phyloP scores from a whole-genome alignment of 2,329 filamentous ascomycete genomes.

The Scortechinia acanthostroma region DNA sequence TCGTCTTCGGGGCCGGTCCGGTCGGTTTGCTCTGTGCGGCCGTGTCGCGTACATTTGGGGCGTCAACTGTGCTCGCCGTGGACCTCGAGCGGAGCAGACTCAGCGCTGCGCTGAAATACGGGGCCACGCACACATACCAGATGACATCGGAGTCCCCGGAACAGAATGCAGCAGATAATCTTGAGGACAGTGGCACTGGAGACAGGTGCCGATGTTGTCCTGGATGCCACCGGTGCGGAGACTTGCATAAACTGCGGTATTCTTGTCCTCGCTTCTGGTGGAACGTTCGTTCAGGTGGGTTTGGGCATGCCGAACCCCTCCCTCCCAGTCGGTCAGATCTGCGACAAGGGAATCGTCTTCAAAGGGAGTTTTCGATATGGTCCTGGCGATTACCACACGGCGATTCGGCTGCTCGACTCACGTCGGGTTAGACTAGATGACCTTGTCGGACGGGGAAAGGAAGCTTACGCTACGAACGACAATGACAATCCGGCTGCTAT shows the following conservation, averaged over 20 bases:
- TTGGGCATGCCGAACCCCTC: constrained; percentile 46
- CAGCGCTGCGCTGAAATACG: background rate
- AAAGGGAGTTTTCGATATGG: constrained; percentile 17
- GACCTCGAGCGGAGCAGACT: background rate
- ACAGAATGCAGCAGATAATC: background rate
- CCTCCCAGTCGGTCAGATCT: constrained; percentile 13
- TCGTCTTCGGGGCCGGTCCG: constrained; percentile 39
- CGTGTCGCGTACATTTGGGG: background rate
- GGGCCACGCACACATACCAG: background rate
- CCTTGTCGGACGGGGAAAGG: constrained; percentile 8
- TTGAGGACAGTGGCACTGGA: too few species aligned
- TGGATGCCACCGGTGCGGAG: constrained; percentile 37
- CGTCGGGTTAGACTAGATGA: constrained; percentile 8
- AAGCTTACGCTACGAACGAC: constrained; percentile 16
- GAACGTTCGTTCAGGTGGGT: constrained; percentile 47
- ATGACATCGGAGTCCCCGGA: background rate
- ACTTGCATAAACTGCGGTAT: constrained; percentile 42
- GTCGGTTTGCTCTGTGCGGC: constrained; percentile 34
- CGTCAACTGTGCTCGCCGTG: background rate
- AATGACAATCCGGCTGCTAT: constrained; percentile 16
- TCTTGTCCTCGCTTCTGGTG: constrained; percentile 38
- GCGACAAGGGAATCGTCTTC: constrained; percentile 13
- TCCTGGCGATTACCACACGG: constrained; percentile 14
- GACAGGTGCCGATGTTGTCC: constrained; percentile 36
- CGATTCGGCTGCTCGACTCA: background rate